Percentiles rank a stretch among this genome's conserved stretches.
These are phyloP conservation scores for Pseudogymnoascus sp. DNA, from an alignment of 2,329 filamentous ascomycete species.

Conservation along the genomic window DNA sequence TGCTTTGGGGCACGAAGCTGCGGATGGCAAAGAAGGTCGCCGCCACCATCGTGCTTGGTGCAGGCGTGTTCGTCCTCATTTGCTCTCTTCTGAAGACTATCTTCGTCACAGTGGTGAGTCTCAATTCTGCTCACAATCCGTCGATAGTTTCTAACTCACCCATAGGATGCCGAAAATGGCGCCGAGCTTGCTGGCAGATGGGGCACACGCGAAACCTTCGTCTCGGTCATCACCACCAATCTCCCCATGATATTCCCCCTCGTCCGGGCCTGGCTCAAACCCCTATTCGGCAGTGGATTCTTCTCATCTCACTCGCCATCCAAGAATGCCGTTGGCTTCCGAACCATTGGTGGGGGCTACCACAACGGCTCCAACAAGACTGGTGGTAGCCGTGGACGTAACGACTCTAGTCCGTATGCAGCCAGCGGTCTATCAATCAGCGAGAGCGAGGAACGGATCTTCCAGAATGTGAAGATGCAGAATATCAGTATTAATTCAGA, in stretches of 20 bases:
- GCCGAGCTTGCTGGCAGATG: constrained; percentile 32
- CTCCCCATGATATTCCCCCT: constrained; percentile 38
- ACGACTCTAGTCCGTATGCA: constrained; percentile 30
- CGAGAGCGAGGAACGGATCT: constrained; percentile 37
- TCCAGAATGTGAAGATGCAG: constrained; percentile 36
- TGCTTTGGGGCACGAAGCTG: constrained; percentile 45
- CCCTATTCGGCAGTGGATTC: constrained; percentile 30
- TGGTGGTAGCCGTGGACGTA: constrained; percentile 25
- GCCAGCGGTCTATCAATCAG: constrained; percentile 31
- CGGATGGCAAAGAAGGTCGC: constrained; percentile 41
- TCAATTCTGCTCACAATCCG: neutral
- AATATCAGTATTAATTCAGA: constrained; percentile 24
- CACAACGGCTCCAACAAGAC: constrained; percentile 23
- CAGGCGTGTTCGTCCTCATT: constrained; percentile 46
- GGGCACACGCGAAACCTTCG: constrained; percentile 31
- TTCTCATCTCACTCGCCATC: constrained; percentile 32
- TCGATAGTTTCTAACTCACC: constrained; percentile 29
- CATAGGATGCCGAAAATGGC: constrained; percentile 29
- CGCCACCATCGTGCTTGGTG: constrained; percentile 45
- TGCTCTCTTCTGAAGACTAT: constrained; percentile 45
- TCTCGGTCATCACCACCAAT: constrained; percentile 32
- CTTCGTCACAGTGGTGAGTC: constrained; percentile 33
- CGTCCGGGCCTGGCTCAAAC: constrained; percentile 32
- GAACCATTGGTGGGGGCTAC: constrained; percentile 32
- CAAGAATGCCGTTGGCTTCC: constrained; percentile 31